Evolutionary conservation across 306 rosid genomes (phyloP), one percentile per base, ranked within the genome.

Genomic region (Arachis stenosperma): DNA sequence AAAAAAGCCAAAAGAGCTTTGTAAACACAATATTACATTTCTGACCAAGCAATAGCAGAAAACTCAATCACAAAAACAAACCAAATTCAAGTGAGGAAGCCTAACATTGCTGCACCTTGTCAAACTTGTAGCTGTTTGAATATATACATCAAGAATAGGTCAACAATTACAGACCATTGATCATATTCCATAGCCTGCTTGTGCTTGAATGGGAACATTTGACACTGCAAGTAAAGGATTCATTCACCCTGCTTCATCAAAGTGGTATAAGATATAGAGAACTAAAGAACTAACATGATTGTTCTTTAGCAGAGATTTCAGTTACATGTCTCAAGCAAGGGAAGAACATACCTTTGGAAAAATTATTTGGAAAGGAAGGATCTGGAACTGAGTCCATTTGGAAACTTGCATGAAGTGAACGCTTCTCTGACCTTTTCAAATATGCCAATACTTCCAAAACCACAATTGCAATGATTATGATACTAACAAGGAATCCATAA

Each of bases 401-500:
- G 80, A 88, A 91, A 81, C 57, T 84, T 2, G 85, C 84, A 81
- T 85, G 86, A 78, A 91, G 67, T 51, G 86, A 67, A 56, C 83
- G 73, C 58, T 71, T 85, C 77, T 84, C 86, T 59, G 84, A 71
- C 58, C 90, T 90, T 85, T 83, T 91, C 79, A 91, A 75, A 82
- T 91, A 85, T 71, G 88, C 85, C 81, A 95, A 29, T 17, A 76
- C 81, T 81, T 95, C 99, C 47, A 95, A 72, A 42, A 91, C 84
- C 7, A 95, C 84, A 43, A 87, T 87, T 13, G 90, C 61, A 13
- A 91, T 37, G 58, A 95, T 78, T 75, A 90, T 69, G 12, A 89
- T 4, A 67, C 90, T 51, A 4, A 88, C 86, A 71, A 95, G 86
- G 81, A 95, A 95, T 56, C 99, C 98, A 29, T 95, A 91, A 59